A percentile compares a stretch with the other conserved stretches of the same genome.
Conservation (phyloP, 2,329 filamentous ascomycete genomes). For the Immersiporthe knoxdaviesiana region DNA sequence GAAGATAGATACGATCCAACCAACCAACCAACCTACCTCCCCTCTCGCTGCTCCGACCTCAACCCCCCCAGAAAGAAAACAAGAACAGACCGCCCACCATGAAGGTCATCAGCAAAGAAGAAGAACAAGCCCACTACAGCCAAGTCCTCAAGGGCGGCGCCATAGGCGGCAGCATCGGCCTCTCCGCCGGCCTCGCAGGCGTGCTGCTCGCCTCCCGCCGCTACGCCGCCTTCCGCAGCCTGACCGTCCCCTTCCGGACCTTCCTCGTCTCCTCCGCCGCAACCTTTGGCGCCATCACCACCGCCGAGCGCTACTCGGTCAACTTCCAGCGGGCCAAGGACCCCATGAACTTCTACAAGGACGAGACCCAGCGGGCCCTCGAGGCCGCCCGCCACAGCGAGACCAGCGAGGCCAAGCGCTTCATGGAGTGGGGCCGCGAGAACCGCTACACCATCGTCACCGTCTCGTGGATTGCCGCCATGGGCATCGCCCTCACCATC, state of each 20-base stretch:
- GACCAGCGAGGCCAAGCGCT: slow-evolving; percentile 48
- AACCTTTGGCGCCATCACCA: slow-evolving; percentile 87
- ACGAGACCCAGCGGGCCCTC: slow-evolving; percentile 60
- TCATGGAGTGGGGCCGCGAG: slow-evolving; percentile 73
- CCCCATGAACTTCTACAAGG: slow-evolving; percentile 67
- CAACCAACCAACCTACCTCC: too few species aligned
- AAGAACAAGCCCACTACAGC: slow-evolving; percentile 84
- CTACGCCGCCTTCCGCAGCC: slow-evolving; percentile 73
- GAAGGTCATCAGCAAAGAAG: slow-evolving; percentile 96
- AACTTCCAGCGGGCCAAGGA: slow-evolving; percentile 72
- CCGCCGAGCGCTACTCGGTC: slow-evolving; percentile 72
- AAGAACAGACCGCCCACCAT: slow-evolving; percentile 54
- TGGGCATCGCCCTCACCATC: slow-evolving; percentile 73
- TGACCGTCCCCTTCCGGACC: slow-evolving; percentile 87
- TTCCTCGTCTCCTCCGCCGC: slow-evolving; percentile 84
- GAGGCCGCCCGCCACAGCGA: slow-evolving; percentile 61
- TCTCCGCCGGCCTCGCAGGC: slow-evolving; percentile 67
- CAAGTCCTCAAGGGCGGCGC: slow-evolving; percentile 79
- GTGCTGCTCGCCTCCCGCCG: slow-evolving; percentile 70
- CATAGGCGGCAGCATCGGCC: slow-evolving; percentile 71
- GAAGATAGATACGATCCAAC: not conserved
- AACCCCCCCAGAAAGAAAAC: not conserved
- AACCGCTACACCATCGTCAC: slow-evolving; percentile 90
- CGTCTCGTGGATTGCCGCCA: slow-evolving; percentile 77
- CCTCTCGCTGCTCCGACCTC: not conserved